A percentile compares a stretch with the other conserved stretches of the same genome.
Evolutionary conservation across 441 rosid species (phyloP).

Genomic region (Adansonia gregorii): DNA sequence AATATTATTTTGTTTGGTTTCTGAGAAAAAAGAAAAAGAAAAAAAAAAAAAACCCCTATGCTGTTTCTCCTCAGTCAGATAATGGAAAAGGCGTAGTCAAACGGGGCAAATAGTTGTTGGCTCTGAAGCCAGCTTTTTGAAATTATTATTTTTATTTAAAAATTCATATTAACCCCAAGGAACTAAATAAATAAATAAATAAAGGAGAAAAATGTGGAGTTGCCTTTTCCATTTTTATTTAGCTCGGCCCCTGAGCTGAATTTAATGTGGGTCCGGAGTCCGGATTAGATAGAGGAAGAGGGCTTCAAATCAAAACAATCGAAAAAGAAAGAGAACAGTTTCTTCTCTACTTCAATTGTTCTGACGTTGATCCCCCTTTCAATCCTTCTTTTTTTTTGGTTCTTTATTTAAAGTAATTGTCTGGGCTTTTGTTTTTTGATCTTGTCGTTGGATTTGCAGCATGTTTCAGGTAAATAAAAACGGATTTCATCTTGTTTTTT

Average conservation of each 20-base stretch:
- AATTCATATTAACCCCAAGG: neutral
- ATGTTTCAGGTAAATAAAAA: neutral
- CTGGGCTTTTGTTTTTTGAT: constrained; percentile 24
- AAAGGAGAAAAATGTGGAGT: neutral
- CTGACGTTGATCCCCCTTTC: constrained; percentile 14
- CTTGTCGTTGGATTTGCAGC: neutral
- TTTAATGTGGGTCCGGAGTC: constrained; percentile 32
- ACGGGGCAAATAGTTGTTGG: constrained; percentile 33
- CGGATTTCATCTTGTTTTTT: constrained; percentile 19
- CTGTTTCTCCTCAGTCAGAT: neutral
- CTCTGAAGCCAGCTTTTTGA: constrained; percentile 36
- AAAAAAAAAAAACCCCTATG: neutral
- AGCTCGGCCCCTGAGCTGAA: neutral
- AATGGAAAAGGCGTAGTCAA: constrained; percentile 35
- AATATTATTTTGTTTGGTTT: neutral
- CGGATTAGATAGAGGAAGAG: constrained; percentile 26
- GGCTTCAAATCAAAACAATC: neutral
- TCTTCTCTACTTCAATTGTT: neutral
- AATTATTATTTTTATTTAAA: neutral
- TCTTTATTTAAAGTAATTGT: neutral
- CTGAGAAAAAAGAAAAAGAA: neutral
- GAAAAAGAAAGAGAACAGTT: neutral
- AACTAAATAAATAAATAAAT: neutral
- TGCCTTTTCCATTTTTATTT: neutral
- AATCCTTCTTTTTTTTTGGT: neutral